These are phyloP conservation scores for Lactifluus volemus DNA, from an alignment of 768 basidiomycete genomes.

Conservation along the genomic window DNA sequence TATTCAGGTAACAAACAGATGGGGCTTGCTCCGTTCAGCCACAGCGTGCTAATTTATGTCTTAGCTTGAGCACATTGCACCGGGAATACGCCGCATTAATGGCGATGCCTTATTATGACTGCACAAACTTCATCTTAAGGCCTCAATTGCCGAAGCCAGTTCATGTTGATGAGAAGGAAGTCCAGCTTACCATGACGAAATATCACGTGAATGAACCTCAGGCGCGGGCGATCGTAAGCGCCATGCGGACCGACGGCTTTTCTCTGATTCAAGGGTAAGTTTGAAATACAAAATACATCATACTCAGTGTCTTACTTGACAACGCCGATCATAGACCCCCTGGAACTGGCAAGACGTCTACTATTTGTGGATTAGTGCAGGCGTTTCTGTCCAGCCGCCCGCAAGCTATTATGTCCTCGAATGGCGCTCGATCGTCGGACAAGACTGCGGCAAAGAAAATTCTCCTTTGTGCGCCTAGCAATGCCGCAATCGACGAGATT, in stretches of 20 bases:
- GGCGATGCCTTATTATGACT: constrained; percentile 76
- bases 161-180: constrained; percentile 38
- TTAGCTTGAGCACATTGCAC: constrained; percentile 80
- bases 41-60: neutral
- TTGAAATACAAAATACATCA: neutral
- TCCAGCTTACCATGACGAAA: constrained; percentile 56
- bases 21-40: neutral
- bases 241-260: constrained; percentile 68
- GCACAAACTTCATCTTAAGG: constrained; percentile 57
- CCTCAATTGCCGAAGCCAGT: constrained; percentile 49
- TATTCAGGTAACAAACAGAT: constrained; percentile 58
- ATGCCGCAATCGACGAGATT: constrained; percentile 97
- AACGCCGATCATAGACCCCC: constrained; percentile 56
- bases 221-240: constrained; percentile 76
- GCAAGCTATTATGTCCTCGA: constrained; percentile 34
- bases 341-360: constrained; percentile 97
- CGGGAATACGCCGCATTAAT: constrained; percentile 88
- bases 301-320: too few relatives aligned
- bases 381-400: constrained; percentile 61
- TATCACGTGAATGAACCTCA: constrained; percentile 90
- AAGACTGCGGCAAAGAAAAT: constrained; percentile 56
- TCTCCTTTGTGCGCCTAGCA: constrained; percentile 93
- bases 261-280: constrained; percentile 87
- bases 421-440: constrained; percentile 31
- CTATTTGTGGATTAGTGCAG: constrained; percentile 90